A percentile compares a stretch with the other conserved stretches of the same genome.
Conservation (phyloP, 257 asterid species). For the Anisodus tanguticus region DNA sequence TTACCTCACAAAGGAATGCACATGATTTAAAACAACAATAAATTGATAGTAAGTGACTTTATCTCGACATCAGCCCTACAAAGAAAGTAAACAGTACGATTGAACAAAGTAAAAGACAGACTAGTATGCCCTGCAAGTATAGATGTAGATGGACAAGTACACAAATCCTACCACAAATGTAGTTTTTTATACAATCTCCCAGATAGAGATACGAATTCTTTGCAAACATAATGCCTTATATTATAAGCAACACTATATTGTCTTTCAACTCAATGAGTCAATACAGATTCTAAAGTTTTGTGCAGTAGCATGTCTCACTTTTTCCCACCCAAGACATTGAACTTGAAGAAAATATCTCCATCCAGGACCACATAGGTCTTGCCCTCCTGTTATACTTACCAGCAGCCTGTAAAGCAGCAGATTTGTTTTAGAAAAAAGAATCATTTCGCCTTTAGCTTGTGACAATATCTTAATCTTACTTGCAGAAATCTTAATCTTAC, state of each 20-base stretch:
- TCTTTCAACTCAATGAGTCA: conserved; percentile 32
- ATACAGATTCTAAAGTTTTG: neutral
- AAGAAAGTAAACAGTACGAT: neutral
- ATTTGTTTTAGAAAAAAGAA: neutral
- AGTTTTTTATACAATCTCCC: neutral
- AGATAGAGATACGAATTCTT: neutral
- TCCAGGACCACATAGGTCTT: conserved; percentile 92
- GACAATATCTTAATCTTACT: too few species aligned
- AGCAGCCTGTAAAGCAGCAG: conserved; percentile 56
- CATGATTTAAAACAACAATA: conserved; percentile 2
- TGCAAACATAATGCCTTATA: neutral
- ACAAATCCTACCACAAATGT: too few species aligned
- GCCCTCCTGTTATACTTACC: conserved; percentile 93
- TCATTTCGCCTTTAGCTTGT: too few species aligned
- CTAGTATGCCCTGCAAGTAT: too few species aligned
- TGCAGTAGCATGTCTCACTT: conserved; percentile 50
- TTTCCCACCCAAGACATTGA: conserved; percentile 96
- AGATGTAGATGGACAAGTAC: too few species aligned
- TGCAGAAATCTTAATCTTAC: too few species aligned
- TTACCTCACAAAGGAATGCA: neutral
- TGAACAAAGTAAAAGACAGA: too few species aligned
- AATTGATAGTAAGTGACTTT: neutral
- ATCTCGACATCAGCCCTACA: neutral
- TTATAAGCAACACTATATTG: neutral
- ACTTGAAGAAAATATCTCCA: conserved; percentile 94